Evolutionary conservation across 2,329 filamentous ascomycete species (phyloP).

Genomic region (Beauveria caledonica): DNA sequence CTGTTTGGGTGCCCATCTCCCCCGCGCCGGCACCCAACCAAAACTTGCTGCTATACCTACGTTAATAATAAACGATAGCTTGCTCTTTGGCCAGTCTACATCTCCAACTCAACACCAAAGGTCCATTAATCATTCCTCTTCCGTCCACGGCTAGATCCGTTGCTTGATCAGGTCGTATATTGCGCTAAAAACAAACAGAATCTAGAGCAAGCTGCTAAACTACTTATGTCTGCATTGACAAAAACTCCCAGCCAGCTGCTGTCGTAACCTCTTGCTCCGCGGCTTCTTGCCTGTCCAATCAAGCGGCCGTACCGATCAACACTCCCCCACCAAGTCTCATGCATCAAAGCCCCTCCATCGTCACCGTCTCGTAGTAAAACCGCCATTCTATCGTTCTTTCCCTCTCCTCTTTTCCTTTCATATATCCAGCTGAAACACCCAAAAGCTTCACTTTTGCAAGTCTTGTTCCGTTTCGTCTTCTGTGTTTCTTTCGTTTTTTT

Average conservation of each 20-base stretch:
- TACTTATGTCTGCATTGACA: neutral
- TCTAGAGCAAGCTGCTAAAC: neutral
- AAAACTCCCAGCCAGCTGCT: neutral
- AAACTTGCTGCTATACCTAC: neutral
- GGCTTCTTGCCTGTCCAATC: slow-evolving; percentile 6
- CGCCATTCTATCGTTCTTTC: slow-evolving; percentile 11
- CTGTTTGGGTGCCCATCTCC: neutral
- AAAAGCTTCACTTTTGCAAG: neutral
- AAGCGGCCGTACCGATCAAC: neutral
- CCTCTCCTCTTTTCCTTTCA: neutral
- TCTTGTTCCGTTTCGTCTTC: neutral
- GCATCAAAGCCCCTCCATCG: slow-evolving; percentile 24
- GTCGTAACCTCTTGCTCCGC: neutral
- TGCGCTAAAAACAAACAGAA: neutral
- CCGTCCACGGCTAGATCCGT: neutral
- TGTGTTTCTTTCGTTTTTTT: neutral
- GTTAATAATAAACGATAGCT: neutral
- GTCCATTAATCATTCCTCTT: neutral
- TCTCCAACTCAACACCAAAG: neutral
- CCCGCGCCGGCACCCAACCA: neutral
- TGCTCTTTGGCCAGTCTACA: neutral
- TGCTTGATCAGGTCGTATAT: neutral
- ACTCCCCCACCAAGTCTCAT: slow-evolving; percentile 10
- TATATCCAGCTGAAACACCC: neutral
- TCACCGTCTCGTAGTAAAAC: slow-evolving; percentile 22